phyloP scores from a whole-genome alignment of 306 rosid species.

The Cucumis sativus region Cucumber_9930_V3 NC_026660.2:18330001-18330500 shows the following conservation, averaged over 20 bases:
- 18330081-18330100: not conserved
- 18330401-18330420: not conserved
- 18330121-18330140: not conserved
- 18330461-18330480: not conserved
- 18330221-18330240: not conserved
- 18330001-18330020: not conserved
- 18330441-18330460: not conserved
- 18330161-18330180: not conserved
- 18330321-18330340: not conserved
- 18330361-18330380: not conserved
- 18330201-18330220: not conserved
- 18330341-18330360: not conserved
- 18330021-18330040: not conserved
- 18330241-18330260: not conserved
- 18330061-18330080: not conserved
- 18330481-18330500: not conserved
- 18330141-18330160: not conserved
- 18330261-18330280: not conserved
- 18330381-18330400: not conserved
- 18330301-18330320: not conserved
- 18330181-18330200: not conserved
- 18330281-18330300: not conserved
- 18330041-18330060: not conserved
- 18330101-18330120: not conserved
- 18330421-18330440: not conserved